Percentiles rank a stretch among this genome's conserved stretches.
Evolutionary conservation across 1,139 yeast species (phyloP).

Genomic region (Wickerhamomyces sp.): DNA sequence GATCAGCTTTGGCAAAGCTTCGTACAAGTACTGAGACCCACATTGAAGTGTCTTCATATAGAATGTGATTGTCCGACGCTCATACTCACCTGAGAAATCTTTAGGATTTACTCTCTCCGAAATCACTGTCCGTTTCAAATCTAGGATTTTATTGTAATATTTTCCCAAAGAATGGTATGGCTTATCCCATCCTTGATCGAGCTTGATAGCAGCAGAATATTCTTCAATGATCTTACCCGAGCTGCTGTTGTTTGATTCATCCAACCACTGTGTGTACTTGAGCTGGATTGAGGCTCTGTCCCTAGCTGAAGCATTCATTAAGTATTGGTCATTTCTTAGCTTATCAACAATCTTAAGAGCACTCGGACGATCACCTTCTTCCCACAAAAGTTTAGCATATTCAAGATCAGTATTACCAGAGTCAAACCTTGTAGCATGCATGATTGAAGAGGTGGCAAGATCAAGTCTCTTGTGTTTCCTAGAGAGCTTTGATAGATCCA

Average conservation of each 20-base stretch:
- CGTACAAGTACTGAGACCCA: constrained; percentile 70
- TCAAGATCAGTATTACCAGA: constrained; percentile 60
- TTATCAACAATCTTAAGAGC: constrained; percentile 62
- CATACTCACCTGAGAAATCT: constrained; percentile 50
- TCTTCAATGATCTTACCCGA: constrained; percentile 69
- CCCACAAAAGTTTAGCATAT: constrained; percentile 84
- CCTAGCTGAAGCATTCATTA: constrained; percentile 14
- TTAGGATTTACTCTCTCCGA: neutral
- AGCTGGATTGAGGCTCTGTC: constrained; percentile 53
- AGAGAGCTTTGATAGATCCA: constrained; percentile 61
- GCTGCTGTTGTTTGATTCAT: constrained; percentile 78
- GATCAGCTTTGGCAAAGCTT: constrained; percentile 82
- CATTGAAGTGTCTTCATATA: constrained; percentile 65
- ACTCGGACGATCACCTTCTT: constrained; percentile 81
- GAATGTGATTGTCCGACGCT: constrained; percentile 56
- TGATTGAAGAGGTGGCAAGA: constrained; percentile 66
- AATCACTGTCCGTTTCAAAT: constrained; percentile 26
- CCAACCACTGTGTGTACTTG: constrained; percentile 86
- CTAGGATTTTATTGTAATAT: constrained; percentile 73
- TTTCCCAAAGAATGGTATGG: constrained; percentile 79
- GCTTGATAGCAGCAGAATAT: constrained; percentile 53
- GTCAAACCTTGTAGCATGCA: constrained; percentile 54
- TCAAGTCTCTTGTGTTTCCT: constrained; percentile 67
- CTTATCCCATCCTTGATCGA: constrained; percentile 68
- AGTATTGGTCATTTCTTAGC: constrained; percentile 10